Percentiles rank a stretch among this genome's conserved stretches.
These are phyloP conservation scores for Globisporangium polare DNA, from an alignment of 352 stramenopile genomes.

Conservation along the genomic window DNA sequence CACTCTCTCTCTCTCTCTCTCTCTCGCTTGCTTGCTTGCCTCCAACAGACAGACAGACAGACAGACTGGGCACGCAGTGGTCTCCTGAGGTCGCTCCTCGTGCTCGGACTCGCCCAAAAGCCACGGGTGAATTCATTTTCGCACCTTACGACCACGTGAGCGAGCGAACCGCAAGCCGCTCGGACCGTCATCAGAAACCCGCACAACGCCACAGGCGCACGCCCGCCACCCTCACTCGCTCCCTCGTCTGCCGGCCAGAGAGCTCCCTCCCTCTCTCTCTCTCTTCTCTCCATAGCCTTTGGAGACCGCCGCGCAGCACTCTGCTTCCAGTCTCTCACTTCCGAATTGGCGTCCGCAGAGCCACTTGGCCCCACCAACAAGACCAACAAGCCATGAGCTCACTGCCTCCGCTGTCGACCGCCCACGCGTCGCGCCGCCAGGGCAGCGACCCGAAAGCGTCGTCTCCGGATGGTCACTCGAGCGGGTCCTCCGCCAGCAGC, in stretches of 20 bases:
- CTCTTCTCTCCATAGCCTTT: background rate
- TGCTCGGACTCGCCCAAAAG: background rate
- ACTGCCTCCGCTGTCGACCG: background rate
- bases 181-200: background rate
- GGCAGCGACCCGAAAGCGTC: background rate
- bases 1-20: too few relatives aligned
- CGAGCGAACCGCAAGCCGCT: background rate
- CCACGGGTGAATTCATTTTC: constrained; percentile 4
- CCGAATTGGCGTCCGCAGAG: background rate
- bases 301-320: too few relatives aligned
- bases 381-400: constrained; percentile 1
- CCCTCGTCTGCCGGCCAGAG: background rate
- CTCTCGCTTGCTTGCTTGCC: too few relatives aligned
- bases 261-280: background rate
- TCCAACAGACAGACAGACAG: too few relatives aligned
- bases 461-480: background rate
- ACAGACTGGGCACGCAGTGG: background rate
- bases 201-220: background rate
- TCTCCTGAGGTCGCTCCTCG: background rate
- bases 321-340: background rate
- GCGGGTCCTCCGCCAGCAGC: background rate
- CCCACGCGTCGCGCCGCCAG: background rate
- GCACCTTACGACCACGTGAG: background rate
- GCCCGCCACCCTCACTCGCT: too few relatives aligned
- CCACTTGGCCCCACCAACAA: background rate